A percentile compares a stretch with the other conserved stretches of the same genome.
Conservation (phyloP, 805 yeast species). For the Saturnispora diversa region DNA sequence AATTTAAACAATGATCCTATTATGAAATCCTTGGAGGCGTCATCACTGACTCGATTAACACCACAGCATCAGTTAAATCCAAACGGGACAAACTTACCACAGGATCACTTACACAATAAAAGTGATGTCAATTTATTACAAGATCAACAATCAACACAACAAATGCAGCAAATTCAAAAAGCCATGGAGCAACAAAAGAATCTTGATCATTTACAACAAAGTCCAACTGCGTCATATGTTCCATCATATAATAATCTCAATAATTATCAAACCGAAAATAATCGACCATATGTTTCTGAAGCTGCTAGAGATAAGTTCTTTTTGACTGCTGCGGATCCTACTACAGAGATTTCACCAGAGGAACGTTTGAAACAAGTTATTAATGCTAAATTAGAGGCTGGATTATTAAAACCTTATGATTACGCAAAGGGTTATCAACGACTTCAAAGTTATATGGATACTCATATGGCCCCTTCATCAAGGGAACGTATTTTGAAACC, state of each 20-base stretch:
- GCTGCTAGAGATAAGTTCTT: slow-evolving; percentile 90
- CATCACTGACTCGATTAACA: slow-evolving; percentile 17
- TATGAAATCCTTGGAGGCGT: slow-evolving; percentile 29
- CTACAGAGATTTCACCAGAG: slow-evolving; percentile 88
- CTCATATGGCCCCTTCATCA: slow-evolving; percentile 77
- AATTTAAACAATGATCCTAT: slow-evolving; percentile 31
- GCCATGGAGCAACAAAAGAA: slow-evolving; percentile 7
- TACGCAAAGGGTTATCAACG: slow-evolving; percentile 92
- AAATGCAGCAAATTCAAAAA: slow-evolving; percentile 4
- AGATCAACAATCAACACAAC: slow-evolving; percentile 8
- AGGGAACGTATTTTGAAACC: slow-evolving; percentile 83
- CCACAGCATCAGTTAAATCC: slow-evolving; percentile 16
- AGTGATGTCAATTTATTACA: background rate
- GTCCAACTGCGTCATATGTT: slow-evolving; percentile 6
- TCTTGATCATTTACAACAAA: slow-evolving; percentile 7
- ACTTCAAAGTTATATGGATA: slow-evolving; percentile 84
- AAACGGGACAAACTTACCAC: slow-evolving; percentile 5
- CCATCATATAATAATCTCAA: background rate
- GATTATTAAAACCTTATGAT: slow-evolving; percentile 83
- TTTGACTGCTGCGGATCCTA: slow-evolving; percentile 94
- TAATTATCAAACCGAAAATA: no score
- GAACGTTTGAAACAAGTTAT: slow-evolving; percentile 89
- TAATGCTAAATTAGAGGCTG: slow-evolving; percentile 90
- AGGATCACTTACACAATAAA: background rate
- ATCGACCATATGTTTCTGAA: slow-evolving; percentile 40